These are phyloP conservation scores for Pyrus pyrifolia DNA, from an alignment of 306 rosid species.

Conservation along the genomic window DNA sequence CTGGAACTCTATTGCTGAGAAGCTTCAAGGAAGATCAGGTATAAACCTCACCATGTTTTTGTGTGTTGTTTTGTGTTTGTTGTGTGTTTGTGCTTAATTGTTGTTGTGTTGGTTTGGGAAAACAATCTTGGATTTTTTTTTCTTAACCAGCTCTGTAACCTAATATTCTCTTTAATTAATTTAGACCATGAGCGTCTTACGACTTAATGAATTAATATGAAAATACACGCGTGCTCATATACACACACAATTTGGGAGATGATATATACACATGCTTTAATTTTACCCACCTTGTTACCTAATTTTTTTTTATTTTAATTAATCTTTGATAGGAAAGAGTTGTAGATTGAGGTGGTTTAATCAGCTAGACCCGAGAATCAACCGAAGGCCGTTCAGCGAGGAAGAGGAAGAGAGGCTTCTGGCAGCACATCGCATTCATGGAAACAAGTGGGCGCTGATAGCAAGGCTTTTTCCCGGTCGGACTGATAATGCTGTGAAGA, in stretches of 20 bases:
- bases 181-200: neutral
- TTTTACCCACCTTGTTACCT: neutral
- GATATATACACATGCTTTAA: neutral
- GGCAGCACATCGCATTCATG: constrained; percentile 76
- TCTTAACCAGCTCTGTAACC: neutral
- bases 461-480: constrained; percentile 87
- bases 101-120: neutral
- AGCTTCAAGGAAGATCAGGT: constrained; percentile 99
- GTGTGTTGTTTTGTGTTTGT: neutral
- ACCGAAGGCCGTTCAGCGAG: constrained; percentile 81
- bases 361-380: constrained; percentile 91
- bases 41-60: neutral
- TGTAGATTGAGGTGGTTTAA: constrained; percentile 97
- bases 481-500: constrained; percentile 94
- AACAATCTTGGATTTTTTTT: neutral
- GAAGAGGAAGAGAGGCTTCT: constrained; percentile 85
- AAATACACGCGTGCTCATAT: no score
- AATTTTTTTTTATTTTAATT: neutral
- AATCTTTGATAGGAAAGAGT: constrained; percentile 58
- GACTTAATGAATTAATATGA: neutral
- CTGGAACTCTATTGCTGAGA: constrained; percentile 93
- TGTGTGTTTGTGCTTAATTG: neutral
- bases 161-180: neutral
- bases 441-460: constrained; percentile 95
- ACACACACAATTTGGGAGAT: neutral